Evolutionary conservation across 148 eudicot genomes (phyloP), one percentile per base, ranked within the genome.

Genomic region (Rhododendron simsii): DNA sequence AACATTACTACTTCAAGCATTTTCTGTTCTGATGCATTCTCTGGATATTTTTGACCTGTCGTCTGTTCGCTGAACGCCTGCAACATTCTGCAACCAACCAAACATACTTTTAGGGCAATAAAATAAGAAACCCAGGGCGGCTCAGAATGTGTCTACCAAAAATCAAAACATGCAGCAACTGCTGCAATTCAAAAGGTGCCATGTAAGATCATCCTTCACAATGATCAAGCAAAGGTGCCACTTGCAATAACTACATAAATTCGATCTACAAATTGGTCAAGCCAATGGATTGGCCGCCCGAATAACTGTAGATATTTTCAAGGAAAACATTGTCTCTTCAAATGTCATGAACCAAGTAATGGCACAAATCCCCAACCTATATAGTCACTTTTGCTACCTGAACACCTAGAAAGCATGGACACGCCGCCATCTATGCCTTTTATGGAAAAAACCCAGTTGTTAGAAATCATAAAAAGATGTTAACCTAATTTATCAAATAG

Each of bases 1-100:
- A 57, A 83, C 99, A 98, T 98, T 30, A 98, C 98, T 85, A 95
- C 88, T 87, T 95, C 98, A 88, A 98, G 96, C 92, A 98, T 89
- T 90, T 95, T 93, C 90, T 94, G 98, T 85, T 98, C 99, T 82
- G 99, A 88, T 82, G 94, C 93, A 92, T 93, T 86, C 81, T 85
- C 89, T 35, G 92, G 95, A 86, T 89, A 86, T 61, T 92, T 93
- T 90, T 93, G 90, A 76, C 98, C 94, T 81, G 90, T 90, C 53
- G 98, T 91, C 92, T 95, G 98, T 91, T 98, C 98, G 87, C 92
- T 89, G 90, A 98, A 98, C 87, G 98, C 91, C 89, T 91, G 80
- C 82, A 98, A 89, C 98, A 98, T 98, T 91, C 99, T 98, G 96
- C 87, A 88, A 87, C 51, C 85, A 84, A 90, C 47, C 65, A 86